phyloP scores from a whole-genome alignment of 2,329 filamentous ascomycete genomes.

The Helminthosporium solani region DNA sequence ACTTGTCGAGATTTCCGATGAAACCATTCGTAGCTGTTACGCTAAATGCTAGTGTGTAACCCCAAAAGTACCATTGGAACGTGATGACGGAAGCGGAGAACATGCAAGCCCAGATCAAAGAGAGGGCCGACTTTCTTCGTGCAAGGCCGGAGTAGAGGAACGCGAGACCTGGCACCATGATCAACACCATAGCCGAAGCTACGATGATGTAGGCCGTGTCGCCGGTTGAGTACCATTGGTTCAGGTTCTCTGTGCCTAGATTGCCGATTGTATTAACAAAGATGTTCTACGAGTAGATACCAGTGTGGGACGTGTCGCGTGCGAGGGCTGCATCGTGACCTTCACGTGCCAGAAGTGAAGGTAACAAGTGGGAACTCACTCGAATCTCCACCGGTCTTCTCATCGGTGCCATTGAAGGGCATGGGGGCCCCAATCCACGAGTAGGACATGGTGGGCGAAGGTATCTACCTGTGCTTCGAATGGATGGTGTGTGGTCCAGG shows the following conservation, averaged over 20 bases:
- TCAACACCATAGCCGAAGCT: constrained; percentile 84
- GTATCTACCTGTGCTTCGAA: constrained; percentile 5
- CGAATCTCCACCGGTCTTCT: constrained; percentile 71
- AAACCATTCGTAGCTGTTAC: constrained; percentile 78
- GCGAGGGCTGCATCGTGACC: background rate
- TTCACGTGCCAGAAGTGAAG: background rate
- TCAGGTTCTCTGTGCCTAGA: constrained; percentile 78
- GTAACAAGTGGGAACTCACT: constrained; percentile 58
- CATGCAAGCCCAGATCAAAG: constrained; percentile 97
- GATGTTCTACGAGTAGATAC: background rate
- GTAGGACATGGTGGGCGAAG: constrained; percentile 49
- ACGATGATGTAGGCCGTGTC: constrained; percentile 94
- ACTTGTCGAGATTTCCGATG: constrained; percentile 87
- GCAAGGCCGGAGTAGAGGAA: constrained; percentile 97
- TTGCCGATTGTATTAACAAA: constrained; percentile 10
- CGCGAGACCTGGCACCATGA: constrained; percentile 95
- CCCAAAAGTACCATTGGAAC: constrained; percentile 99
- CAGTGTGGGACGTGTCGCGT: background rate
- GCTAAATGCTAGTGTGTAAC: constrained; percentile 92
- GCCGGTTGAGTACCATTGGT: constrained; percentile 91
- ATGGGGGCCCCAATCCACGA: constrained; percentile 49
- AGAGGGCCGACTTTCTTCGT: constrained; percentile 94
- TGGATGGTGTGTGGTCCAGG: constrained; percentile 4
- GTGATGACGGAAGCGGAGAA: constrained; percentile 86
- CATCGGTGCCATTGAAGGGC: constrained; percentile 56